These are phyloP conservation scores for Salix koriyanagi DNA, from an alignment of 345 rosid species.

Conservation along the genomic window DNA sequence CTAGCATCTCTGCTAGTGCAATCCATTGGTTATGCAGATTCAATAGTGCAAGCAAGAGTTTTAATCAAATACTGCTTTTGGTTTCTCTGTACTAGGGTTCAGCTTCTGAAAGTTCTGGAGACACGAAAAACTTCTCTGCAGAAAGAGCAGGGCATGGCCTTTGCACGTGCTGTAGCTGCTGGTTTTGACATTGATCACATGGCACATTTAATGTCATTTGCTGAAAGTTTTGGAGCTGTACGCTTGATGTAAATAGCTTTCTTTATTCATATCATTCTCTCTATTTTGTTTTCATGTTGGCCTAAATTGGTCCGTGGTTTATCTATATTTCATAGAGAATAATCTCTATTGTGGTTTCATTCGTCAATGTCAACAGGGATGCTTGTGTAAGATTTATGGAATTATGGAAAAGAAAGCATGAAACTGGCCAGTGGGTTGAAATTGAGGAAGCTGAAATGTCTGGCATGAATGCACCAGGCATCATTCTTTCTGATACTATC, in stretches of 20 bases:
- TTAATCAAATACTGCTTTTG: not conserved
- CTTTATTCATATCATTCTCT: not conserved
- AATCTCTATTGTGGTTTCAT: slow-evolving; percentile 11
- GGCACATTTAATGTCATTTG: slow-evolving; percentile 67
- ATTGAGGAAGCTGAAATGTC: slow-evolving; percentile 68
- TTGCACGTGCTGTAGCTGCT: slow-evolving; percentile 99
- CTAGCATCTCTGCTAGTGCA: not conserved
- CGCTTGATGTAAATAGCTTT: slow-evolving; percentile 61
- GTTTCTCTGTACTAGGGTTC: slow-evolving; percentile 45
- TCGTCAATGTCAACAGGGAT: slow-evolving; percentile 54
- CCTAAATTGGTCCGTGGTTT: not conserved
- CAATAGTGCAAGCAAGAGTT: not conserved
- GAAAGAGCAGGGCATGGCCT: slow-evolving; percentile 99
- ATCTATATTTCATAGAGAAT: slow-evolving; percentile 5
- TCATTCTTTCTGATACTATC: slow-evolving; percentile 48
- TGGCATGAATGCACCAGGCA: slow-evolving; percentile 56
- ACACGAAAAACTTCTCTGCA: slow-evolving; percentile 69
- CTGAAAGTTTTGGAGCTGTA: slow-evolving; percentile 80
- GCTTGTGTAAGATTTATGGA: slow-evolving; percentile 74
- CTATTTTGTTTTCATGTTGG: not conserved
- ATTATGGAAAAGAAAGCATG: slow-evolving; percentile 93
- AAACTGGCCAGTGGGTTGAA: slow-evolving; percentile 89
- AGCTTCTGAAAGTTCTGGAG: slow-evolving; percentile 87
- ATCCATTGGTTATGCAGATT: not conserved
- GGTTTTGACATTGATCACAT: slow-evolving; percentile 81